Evolutionary conservation across 2,329 filamentous ascomycete species (phyloP).

Genomic region (Fulvia fulva): DNA sequence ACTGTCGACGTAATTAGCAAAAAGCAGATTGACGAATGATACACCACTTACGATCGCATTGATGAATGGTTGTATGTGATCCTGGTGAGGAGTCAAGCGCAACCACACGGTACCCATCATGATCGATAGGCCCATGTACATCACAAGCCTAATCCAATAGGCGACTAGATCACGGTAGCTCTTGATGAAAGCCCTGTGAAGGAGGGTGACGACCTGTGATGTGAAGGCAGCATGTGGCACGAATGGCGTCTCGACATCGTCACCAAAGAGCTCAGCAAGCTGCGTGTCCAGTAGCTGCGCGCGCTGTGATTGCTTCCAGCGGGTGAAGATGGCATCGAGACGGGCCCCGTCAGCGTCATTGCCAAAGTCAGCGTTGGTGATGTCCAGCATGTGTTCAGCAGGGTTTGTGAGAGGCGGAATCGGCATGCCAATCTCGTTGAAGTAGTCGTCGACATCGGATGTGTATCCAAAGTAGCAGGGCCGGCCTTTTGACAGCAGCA

Average conservation of each 20-base stretch:
- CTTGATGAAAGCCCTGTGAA: conserved; percentile 77
- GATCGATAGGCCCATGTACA: conserved; percentile 73
- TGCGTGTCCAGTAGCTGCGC: conserved; percentile 11
- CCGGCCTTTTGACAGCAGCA: conserved; percentile 65
- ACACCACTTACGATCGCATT: conserved; percentile 58
- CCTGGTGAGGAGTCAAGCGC: conserved; percentile 62
- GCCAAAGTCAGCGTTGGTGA: conserved; percentile 71
- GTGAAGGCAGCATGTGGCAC: conserved; percentile 7
- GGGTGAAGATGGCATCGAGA: conserved; percentile 47
- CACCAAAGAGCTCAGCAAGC: conserved; percentile 10
- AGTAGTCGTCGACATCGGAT: conserved; percentile 53
- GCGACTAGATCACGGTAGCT: conserved; percentile 74
- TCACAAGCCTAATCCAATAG: conserved; percentile 73
- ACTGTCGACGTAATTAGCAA: conserved; percentile 24
- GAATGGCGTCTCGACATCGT: conserved; percentile 3
- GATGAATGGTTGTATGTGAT: conserved; percentile 70
- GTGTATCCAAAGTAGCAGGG: conserved; percentile 68
- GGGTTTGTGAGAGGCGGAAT: conserved; percentile 68
- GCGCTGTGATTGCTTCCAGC: conserved; percentile 49
- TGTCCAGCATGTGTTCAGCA: conserved; percentile 70
- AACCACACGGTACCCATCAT: conserved; percentile 87
- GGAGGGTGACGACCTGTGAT: conserved; percentile 49
- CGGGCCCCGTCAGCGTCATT: conserved; percentile 38
- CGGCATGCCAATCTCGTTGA: conserved; percentile 53
- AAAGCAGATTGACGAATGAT: background rate